Evolutionary conservation across 345 rosid genomes (phyloP), one percentile per base, ranked within the genome.

Genomic region (Pugionium cornutum): DNA sequence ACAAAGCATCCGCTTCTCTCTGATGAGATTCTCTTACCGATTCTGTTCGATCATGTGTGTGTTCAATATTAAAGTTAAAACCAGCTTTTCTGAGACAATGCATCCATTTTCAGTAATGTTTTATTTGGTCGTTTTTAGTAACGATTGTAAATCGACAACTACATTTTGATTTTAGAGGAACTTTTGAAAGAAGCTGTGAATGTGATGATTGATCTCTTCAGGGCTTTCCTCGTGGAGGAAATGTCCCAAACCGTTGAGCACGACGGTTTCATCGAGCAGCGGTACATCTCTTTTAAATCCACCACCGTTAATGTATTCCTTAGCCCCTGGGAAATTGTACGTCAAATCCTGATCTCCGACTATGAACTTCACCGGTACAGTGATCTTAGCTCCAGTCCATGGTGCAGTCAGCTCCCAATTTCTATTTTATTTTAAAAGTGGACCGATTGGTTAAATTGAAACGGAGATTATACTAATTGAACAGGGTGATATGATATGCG

Each of bases 371-470:
- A 77, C 82, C 0, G 97, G 97, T 29, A 86, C 94, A 40, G 53
- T 26, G n/a, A 88, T 71, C 72, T 55, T 62, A 48, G 73, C 64
- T 33, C 86, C 84, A 0, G 83, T 80, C 94, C 90, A 92, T 0
- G 97, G 71, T 1, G 87, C 85, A 2, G 82, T 83, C n/a, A 86
- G 81, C 71, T 88, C 90, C 92, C 89, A 81, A 66, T 77, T 88
- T 76, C 96, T 89, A 75, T 75, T 37, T 41, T 26, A 1, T n/a
- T n/a, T n/a, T n/a, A n/a, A n/a, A n/a, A n/a, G n/a, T n/a, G n/a
- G n/a, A 39, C 10, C 32, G 10, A 9, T 40, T 4, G 5, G 48
- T 58, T 43, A 35, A 26, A 6, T 10, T 60, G 30, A 30, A 3
- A 41, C 0, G 6, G 9, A 11, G 54, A 65, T 31, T 31, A 34